phyloP scores from a whole-genome alignment of 257 asterid species.

The Misopates orontium region DNA sequence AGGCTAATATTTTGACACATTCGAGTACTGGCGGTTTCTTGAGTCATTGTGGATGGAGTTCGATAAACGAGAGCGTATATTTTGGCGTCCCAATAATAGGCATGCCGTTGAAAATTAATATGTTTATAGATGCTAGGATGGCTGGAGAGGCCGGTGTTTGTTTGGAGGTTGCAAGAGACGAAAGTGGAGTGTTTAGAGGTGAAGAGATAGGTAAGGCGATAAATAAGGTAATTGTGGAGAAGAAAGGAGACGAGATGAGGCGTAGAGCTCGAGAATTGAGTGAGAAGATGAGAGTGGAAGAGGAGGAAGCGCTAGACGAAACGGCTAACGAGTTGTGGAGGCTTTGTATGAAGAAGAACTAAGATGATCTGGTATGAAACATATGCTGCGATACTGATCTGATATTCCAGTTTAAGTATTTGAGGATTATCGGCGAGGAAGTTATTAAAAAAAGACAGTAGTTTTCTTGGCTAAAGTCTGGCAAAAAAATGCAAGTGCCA shows the following conservation, averaged over 20 bases:
- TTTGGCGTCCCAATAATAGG: slow-evolving; percentile 44
- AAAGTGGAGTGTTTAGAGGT: slow-evolving; percentile 25
- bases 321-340: slow-evolving; percentile 26
- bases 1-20: slow-evolving; percentile 35
- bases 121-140: slow-evolving; percentile 33
- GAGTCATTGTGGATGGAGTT: slow-evolving; percentile 53
- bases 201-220: slow-evolving; percentile 32
- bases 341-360: slow-evolving; percentile 33
- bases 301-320: slow-evolving; percentile 29
- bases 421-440: too few species aligned
- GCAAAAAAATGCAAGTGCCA: too few species aligned
- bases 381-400: too few species aligned
- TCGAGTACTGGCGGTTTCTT: slow-evolving; percentile 39
- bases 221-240: slow-evolving; percentile 26
- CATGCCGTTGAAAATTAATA: slow-evolving; percentile 35
- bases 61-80: slow-evolving; percentile 35
- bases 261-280: slow-evolving; percentile 30
- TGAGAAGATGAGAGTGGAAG: slow-evolving; percentile 35
- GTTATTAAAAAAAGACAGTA: too few species aligned
- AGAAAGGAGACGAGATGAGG: slow-evolving; percentile 30
- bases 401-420: too few species aligned
- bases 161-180: slow-evolving; percentile 39
- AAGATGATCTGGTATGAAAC: neutral
- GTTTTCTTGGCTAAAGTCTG: too few species aligned
- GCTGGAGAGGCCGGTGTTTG: slow-evolving; percentile 38